Percentiles rank a stretch among this genome's conserved stretches.
Conservation (phyloP, 805 yeast genomes). For the Kodamaea jinghongensis region DNA sequence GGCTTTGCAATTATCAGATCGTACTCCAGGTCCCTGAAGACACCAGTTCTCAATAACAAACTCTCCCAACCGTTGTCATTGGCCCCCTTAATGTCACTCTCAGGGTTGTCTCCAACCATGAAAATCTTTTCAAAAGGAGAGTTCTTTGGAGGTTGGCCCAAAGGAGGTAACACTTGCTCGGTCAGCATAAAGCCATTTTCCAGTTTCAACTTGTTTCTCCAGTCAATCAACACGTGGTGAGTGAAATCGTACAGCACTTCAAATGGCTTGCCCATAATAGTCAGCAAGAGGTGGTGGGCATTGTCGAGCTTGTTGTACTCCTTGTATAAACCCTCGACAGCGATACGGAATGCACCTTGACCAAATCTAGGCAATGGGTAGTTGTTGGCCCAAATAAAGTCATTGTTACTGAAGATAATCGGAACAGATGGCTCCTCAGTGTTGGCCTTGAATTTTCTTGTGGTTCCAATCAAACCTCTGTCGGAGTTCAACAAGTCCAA, state of each 20-base stretch:
- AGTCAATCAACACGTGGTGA: conserved; percentile 60
- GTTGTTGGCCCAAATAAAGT: conserved; percentile 84
- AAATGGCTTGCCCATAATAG: conserved; percentile 80
- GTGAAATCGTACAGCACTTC: conserved; percentile 80
- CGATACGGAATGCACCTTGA: conserved; percentile 79
- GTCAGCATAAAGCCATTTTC: conserved; percentile 10
- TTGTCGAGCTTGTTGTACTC: conserved; percentile 41
- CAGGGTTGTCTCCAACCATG: conserved; percentile 98
- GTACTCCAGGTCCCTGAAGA: conserved; percentile 62
- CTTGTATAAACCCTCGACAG: conserved; percentile 57
- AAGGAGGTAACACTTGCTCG: conserved; percentile 39
- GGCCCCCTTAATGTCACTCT: conserved; percentile 88
- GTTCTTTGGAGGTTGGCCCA: conserved; percentile 37
- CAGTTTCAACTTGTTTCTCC: conserved; percentile 41
- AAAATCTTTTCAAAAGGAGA: conserved; percentile 56
- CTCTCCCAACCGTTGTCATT: conserved; percentile 86
- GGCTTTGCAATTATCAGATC: conserved; percentile 39
- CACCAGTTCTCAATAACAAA: conserved; percentile 84
- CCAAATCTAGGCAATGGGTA: conserved; percentile 79
- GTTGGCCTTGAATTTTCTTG: conserved; percentile 23
- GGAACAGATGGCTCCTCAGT: conserved; percentile 42
- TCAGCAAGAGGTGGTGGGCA: conserved; percentile 40
- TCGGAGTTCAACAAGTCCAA: conserved; percentile 66
- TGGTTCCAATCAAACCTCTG: conserved; percentile 63
- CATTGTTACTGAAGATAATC: conserved; percentile 77